phyloP scores from a whole-genome alignment of 192 early-diverging fungal genomes.

The Pilaira anomala region DNA sequence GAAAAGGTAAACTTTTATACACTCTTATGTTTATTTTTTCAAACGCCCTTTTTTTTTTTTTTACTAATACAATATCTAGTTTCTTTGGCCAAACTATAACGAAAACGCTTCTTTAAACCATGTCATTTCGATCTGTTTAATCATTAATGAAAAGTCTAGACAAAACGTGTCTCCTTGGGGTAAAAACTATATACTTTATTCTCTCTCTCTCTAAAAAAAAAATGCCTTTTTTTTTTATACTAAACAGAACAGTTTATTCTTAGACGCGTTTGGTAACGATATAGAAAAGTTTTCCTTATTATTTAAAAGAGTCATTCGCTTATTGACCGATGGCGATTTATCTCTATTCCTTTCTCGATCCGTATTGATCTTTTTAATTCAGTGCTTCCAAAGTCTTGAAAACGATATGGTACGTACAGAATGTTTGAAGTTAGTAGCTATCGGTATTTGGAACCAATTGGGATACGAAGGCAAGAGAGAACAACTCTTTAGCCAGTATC shows the following conservation, averaged over 20 bases:
- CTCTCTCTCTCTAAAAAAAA: too few relatives aligned
- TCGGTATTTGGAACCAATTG: conserved; percentile 76
- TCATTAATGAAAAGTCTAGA: conserved; percentile 90
- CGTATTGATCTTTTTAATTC: conserved; percentile 74
- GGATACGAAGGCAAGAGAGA: conserved; percentile 48
- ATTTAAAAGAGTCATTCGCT: conserved; percentile 50
- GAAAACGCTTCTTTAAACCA: conserved; percentile 46
- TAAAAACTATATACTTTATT: too few relatives aligned
- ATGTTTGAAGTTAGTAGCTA: conserved; percentile 72
- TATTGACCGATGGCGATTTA: conserved; percentile 31
- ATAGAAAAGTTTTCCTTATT: conserved; percentile 55
- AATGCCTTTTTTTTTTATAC: neutral
- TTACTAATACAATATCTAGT: conserved; percentile 50
- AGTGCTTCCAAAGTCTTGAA: conserved; percentile 85
- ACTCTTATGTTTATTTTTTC: neutral
- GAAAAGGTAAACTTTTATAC: conserved; percentile 53
- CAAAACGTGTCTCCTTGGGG: conserved; percentile 64
- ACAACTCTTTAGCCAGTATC: conserved; percentile 54
- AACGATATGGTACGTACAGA: conserved; percentile 70
- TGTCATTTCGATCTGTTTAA: conserved; percentile 73
- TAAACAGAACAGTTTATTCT: conserved; percentile 20
- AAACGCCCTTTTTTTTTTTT: conserved; percentile 15
- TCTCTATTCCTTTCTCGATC: conserved; percentile 43
- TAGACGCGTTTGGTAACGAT: conserved; percentile 36
- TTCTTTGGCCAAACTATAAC: conserved; percentile 76